Evolutionary conservation across 2,329 filamentous ascomycete genomes (phyloP).

Genomic region (Trichoderma sp.): DNA sequence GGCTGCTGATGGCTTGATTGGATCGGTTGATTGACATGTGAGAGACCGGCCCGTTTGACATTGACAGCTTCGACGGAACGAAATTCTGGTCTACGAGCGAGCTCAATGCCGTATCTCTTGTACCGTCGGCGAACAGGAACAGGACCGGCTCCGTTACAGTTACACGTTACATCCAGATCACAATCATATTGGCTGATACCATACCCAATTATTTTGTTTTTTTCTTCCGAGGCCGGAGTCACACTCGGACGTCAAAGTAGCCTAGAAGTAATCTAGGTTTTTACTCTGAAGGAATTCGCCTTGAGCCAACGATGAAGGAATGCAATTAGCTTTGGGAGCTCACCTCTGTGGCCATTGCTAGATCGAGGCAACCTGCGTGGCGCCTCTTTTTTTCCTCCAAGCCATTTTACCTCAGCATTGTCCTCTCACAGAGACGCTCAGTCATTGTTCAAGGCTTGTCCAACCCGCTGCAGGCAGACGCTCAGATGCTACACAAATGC

Average conservation of each 20-base stretch:
- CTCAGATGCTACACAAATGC: constrained; percentile 12
- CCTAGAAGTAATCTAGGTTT: neutral
- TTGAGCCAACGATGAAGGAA: neutral
- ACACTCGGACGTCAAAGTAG: neutral
- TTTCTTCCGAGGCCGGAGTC: neutral
- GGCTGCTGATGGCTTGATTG: neutral
- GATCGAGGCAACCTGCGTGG: neutral
- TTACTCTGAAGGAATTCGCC: neutral
- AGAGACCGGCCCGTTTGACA: neutral
- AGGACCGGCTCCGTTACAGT: neutral
- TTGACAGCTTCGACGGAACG: neutral
- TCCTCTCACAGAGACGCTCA: constrained; percentile 5
- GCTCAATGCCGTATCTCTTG: neutral
- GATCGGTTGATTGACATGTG: constrained; percentile 3
- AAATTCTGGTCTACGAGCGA: neutral
- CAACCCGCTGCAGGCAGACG: neutral
- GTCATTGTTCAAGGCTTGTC: neutral
- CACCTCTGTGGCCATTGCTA: neutral
- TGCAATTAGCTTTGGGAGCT: neutral
- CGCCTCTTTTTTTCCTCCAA: neutral
- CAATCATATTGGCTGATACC: neutral
- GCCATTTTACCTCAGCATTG: neutral
- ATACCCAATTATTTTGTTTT: neutral
- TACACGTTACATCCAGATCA: neutral
- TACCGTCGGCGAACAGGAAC: neutral